These are phyloP conservation scores for Coemansia sp. DNA, from an alignment of 192 early-diverging fungal species.

Conservation along the genomic window DNA sequence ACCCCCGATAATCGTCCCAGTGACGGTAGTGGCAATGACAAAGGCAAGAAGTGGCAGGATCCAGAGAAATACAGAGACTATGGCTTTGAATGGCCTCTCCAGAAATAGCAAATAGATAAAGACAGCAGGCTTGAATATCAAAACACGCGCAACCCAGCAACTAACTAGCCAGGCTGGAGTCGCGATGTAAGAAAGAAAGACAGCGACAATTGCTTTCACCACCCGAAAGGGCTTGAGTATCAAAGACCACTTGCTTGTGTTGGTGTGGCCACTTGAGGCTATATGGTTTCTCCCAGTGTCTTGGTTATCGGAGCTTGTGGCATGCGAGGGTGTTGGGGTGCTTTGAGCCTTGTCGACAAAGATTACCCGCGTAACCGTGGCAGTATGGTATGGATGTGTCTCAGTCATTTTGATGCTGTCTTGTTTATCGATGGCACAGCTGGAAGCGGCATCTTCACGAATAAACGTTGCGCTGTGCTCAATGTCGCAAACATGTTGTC, in stretches of 20 bases:
- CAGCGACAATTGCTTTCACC: neutral
- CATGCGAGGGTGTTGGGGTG: neutral
- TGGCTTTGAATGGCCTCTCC: constrained; percentile 31
- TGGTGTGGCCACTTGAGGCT: neutral
- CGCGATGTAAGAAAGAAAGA: constrained; percentile 16
- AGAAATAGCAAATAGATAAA: constrained; percentile 45
- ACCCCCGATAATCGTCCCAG: constrained; percentile 33
- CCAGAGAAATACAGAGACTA: constrained; percentile 35
- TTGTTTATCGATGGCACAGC: neutral
- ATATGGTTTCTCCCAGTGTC: neutral
- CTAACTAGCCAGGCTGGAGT: constrained; percentile 13
- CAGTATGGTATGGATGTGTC: neutral
- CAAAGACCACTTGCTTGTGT: neutral
- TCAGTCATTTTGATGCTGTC: neutral
- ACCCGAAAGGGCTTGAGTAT: neutral
- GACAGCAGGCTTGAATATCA: constrained; percentile 30
- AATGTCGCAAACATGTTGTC: neutral
- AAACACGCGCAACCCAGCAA: constrained; percentile 19
- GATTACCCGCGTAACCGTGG: neutral
- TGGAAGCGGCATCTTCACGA: neutral
- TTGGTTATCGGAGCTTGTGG: neutral
- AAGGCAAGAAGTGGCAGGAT: constrained; percentile 36
- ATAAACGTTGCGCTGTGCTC: neutral
- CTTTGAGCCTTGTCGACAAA: neutral
- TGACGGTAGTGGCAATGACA: constrained; percentile 17